Conservation (phyloP, 2,329 filamentous ascomycete genomes). For the Beauveria asiatica region DNA sequence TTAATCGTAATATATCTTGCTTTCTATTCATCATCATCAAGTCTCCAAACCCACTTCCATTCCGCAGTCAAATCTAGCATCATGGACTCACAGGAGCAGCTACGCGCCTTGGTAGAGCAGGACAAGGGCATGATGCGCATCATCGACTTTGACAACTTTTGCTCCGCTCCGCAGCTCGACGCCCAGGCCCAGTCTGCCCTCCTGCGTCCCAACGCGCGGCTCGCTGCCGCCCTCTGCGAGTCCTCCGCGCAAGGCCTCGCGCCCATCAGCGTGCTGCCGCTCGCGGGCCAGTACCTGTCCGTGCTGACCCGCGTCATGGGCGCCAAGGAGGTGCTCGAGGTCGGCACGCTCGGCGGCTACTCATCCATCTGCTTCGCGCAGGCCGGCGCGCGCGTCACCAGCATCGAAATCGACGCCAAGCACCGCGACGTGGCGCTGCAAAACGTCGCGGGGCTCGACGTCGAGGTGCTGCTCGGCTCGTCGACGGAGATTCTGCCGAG, state of each 20-base stretch:
- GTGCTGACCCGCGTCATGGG: conserved; percentile 28
- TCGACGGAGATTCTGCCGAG: conserved; percentile 29
- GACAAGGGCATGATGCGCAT: not conserved
- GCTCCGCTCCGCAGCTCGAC: conserved; percentile 17
- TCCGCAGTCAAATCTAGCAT: not conserved
- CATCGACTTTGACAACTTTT: conserved; percentile 4
- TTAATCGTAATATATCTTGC: not conserved
- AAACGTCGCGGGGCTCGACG: conserved; percentile 32
- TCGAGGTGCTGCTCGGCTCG: conserved; percentile 34
- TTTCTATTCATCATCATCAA: not conserved
- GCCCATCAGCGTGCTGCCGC: conserved; percentile 27
- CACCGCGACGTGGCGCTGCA: conserved; percentile 35
- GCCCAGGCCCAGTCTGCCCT: not conserved
- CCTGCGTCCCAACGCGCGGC: conserved; percentile 8
- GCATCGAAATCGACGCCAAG: conserved; percentile 37
- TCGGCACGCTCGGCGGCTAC: conserved; percentile 48
- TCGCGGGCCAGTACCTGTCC: conserved; percentile 30
- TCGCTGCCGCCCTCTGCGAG: conserved; percentile 20
- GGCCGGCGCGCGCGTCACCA: conserved; percentile 32
- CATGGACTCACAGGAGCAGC: not conserved
- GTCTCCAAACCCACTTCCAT: not conserved
- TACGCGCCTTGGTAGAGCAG: not conserved
- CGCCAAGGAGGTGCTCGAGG: conserved; percentile 37
- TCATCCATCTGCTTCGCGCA: conserved; percentile 43
- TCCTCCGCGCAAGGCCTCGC: conserved; percentile 26